These are phyloP conservation scores for Rosa multiflora DNA, from an alignment of 306 rosid genomes.

Conservation along the genomic window DNA sequence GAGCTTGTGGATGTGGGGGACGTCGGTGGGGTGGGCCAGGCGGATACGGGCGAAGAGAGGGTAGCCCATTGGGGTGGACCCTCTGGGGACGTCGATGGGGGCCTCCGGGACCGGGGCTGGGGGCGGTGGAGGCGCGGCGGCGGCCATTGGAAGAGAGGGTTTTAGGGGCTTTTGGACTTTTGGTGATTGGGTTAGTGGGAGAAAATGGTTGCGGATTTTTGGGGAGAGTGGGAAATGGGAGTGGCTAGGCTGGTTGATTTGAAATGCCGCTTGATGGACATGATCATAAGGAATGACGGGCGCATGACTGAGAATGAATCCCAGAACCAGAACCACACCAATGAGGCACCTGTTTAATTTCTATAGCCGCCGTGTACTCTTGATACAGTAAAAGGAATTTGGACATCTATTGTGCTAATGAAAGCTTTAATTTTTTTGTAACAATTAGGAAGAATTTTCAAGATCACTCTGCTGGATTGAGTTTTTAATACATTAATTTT, in stretches of 20 bases:
- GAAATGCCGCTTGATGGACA: too few relatives aligned
- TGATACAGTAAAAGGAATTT: too few relatives aligned
- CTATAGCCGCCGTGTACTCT: neutral
- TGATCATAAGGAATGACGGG: too few relatives aligned
- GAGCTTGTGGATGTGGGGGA: conserved; percentile 80
- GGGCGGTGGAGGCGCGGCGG: conserved; percentile 86
- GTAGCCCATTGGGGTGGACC: conserved; percentile 38
- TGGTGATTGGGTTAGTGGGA: too few relatives aligned
- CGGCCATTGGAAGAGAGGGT: conserved; percentile 39
- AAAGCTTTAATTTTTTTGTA: too few relatives aligned
- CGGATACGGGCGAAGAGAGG: conserved; percentile 77
- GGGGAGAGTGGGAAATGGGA: neutral
- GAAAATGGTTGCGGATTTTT: neutral
- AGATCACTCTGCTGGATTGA: too few relatives aligned
- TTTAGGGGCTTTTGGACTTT: neutral
- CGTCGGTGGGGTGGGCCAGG: conserved; percentile 55
- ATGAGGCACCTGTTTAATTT: too few relatives aligned
- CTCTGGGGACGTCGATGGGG: conserved; percentile 23
- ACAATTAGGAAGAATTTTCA: too few relatives aligned
- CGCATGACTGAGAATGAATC: too few relatives aligned
- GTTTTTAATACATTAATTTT: too few relatives aligned
- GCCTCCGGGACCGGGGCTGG: conserved; percentile 51
- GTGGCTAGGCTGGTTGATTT: neutral
- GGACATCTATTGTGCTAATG: neutral
- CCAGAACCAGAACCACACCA: too few relatives aligned